A percentile compares a stretch with the other conserved stretches of the same genome.
These are phyloP conservation scores for Chalaropsis thielavioides DNA, from an alignment of 2,329 filamentous ascomycete genomes.

Conservation along the genomic window DNA sequence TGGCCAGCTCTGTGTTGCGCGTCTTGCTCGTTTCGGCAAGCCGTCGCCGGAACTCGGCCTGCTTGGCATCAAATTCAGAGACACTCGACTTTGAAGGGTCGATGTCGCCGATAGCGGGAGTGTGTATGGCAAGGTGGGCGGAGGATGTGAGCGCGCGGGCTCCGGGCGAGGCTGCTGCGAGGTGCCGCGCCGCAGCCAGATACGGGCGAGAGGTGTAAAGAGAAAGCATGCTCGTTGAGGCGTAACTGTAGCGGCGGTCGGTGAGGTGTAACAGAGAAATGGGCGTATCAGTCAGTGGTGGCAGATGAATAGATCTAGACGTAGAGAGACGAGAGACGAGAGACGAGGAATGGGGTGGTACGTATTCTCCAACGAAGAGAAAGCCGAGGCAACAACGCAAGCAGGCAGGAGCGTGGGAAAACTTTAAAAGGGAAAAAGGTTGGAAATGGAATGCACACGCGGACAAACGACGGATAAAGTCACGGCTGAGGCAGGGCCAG, in stretches of 20 bases:
- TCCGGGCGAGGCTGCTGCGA: slow-evolving; percentile 28
- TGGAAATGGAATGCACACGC: slow-evolving; percentile 3
- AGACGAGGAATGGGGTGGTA: background rate
- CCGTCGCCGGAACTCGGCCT: slow-evolving; percentile 75
- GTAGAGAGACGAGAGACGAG: too few species aligned
- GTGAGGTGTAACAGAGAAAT: too few species aligned
- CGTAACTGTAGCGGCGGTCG: background rate
- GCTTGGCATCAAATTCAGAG: slow-evolving; percentile 64
- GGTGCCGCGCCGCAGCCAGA: slow-evolving; percentile 17
- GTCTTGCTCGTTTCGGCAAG: slow-evolving; percentile 64
- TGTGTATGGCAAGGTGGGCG: slow-evolving; percentile 26
- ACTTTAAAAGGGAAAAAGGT: background rate
- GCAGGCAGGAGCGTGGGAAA: background rate
- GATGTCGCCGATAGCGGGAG: slow-evolving; percentile 78
- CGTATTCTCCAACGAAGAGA: background rate
- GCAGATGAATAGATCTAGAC: too few species aligned
- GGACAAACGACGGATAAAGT: slow-evolving; percentile 11
- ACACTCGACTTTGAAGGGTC: slow-evolving; percentile 49
- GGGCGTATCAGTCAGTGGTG: too few species aligned
- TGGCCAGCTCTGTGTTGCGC: slow-evolving; percentile 23
- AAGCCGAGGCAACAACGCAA: slow-evolving; percentile 7
- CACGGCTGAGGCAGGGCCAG: background rate
- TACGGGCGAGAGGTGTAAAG: background rate
- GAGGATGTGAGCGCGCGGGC: slow-evolving; percentile 20
- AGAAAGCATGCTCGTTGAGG: background rate